These are phyloP conservation scores for Zea mays DNA, from an alignment of 176 grass and related monocot species.

Conservation along the genomic window DNA sequence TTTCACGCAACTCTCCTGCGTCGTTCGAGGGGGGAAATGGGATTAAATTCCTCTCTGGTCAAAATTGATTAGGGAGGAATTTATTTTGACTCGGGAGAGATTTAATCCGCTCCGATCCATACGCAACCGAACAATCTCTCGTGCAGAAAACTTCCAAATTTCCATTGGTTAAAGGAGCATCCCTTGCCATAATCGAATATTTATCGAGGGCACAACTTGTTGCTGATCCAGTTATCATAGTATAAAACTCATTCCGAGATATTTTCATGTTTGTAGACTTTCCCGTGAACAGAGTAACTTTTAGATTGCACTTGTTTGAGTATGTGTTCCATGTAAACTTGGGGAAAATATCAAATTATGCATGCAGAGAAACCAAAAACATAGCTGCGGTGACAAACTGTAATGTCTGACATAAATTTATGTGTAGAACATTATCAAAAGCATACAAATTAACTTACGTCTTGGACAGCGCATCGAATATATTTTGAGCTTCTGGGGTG, in stretches of 20 bases:
- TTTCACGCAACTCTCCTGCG: no score
- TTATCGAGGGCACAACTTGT: constrained; percentile 1
- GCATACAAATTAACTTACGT: constrained; percentile 59
- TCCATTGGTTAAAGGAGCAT: constrained; percentile 6
- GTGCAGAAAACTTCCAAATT: constrained; percentile 14
- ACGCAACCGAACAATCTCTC: no score
- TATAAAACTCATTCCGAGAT: background rate
- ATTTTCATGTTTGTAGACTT: background rate
- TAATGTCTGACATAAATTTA: background rate
- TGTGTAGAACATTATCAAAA: constrained; percentile 7
- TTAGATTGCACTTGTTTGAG: background rate
- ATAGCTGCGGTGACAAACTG: constrained; percentile 5
- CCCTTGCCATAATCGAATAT: constrained; percentile 8
- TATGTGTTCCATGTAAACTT: background rate
- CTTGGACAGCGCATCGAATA: constrained; percentile 94
- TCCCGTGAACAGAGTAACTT: constrained; percentile 13
- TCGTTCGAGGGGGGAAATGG: no score
- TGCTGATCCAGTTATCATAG: background rate
- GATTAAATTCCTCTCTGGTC: no score
- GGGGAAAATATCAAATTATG: background rate
- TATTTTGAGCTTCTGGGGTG: constrained; percentile 84
- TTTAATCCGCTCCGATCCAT: no score
- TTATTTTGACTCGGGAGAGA: no score
- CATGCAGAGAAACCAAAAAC: background rate
- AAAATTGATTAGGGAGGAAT: no score